Conservation (phyloP, 306 rosid species). For the Lupinus albus region DNA sequence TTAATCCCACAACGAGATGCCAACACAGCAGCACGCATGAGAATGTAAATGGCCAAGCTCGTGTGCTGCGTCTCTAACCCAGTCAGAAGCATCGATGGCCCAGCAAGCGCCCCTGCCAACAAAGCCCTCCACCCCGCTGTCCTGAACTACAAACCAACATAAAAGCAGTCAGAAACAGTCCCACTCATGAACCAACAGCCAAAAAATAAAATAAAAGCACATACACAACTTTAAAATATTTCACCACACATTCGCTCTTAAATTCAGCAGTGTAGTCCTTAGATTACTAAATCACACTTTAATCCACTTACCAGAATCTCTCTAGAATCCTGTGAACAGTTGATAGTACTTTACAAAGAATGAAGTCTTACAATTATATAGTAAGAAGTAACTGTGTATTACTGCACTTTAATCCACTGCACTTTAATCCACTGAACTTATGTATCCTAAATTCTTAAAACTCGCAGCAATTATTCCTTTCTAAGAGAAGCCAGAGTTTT, state of each 20-base stretch:
- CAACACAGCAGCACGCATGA: conserved; percentile 90
- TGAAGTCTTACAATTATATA: neutral
- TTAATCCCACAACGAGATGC: conserved; percentile 95
- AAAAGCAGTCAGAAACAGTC: conserved; percentile 40
- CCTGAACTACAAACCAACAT: conserved; percentile 62
- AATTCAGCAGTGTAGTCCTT: neutral
- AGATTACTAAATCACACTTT: neutral
- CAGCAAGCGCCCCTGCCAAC: conserved; percentile 92
- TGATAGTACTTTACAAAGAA: no score
- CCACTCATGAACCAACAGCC: neutral
- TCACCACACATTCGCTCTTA: neutral
- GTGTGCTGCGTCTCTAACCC: conserved; percentile 85
- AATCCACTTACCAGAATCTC: neutral
- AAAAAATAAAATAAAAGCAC: no score
- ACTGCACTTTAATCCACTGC: neutral
- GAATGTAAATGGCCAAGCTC: conserved; percentile 88
- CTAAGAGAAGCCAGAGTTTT: no score
- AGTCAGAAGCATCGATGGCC: conserved; percentile 87
- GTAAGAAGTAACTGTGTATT: neutral
- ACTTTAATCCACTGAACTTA: no score
- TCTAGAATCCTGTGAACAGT: neutral
- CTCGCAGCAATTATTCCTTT: neutral
- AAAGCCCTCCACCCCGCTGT: conserved; percentile 94
- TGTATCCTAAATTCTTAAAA: no score
- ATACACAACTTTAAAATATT: neutral